Evolutionary conservation across 441 rosid genomes (phyloP), one percentile per base, ranked within the genome.

Genomic region (Francoa sonchifolia): DNA sequence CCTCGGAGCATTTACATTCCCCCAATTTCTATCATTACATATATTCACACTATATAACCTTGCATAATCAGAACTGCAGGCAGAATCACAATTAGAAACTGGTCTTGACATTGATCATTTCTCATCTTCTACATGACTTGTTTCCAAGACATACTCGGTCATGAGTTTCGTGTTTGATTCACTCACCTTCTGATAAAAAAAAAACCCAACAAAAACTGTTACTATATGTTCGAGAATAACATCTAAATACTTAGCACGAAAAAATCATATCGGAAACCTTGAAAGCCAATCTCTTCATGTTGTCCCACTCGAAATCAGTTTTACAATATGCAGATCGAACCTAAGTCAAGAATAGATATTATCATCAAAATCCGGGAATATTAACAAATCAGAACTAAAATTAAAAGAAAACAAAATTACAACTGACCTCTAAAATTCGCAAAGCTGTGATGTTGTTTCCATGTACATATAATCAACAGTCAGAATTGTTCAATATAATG

Each of bases 231-330:
- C 17, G 8, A 10, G 20, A 6, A 5, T 17, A 9, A 3, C 7
- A 12, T 12, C 6, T 27, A 6, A 26, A 15, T 5, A 33, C 0
- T 13, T 5, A 33, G 12, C 13, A 11, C 9, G 31, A 23, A 17
- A 38, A 20, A 42, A 21, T 18, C 13, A 5, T 33, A 32, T 54
- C 25, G 9, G 50, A 35, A 11, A 73, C 93, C 80, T 78, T 68
- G 21, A 59, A 35, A 32, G 87, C 59, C 10, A 87, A 50, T 18
- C 70, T 64, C 54, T 71, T 44, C 50, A 80, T 21, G 50, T 83
- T 80, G 52, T 77, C 93, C 94, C 94, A 74, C 61, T 83, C 93
- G n/a, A 87, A 87, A 65, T 83, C 89, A n/a, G 39, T 57, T 57
- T 83, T 74, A 45, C 86, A 72, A 19, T 87, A 82, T 8, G 86